Evolutionary conservation across 1,139 yeast genomes (phyloP), one percentile per base, ranked within the genome.

Genomic region (Debaryomycetaceae sp.): DNA sequence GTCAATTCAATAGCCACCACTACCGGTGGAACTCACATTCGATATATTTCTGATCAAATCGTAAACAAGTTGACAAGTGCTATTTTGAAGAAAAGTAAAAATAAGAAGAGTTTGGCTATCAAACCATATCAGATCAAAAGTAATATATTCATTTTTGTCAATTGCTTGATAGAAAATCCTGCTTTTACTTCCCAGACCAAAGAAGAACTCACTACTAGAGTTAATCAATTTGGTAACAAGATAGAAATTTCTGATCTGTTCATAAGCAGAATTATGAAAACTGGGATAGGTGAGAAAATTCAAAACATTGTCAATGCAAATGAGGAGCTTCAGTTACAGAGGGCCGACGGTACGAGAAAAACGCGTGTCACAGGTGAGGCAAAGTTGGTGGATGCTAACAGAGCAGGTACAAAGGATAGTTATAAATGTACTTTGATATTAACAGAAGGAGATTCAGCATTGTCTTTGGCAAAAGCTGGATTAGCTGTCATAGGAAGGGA

Each of bases 1-100:
- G 98, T 92, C 17, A 94, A 94, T 59, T 89, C 97, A 4, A 94
- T 94, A 57, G 98, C 98, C 0, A 94, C 99, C 0, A 92, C 98
- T 0, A 71, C 91, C 1, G 99, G 98, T 45, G 99, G 99, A 50
- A 87, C 98, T 0, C 99, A 94, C 61, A 95, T 91, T 31, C 88
- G 84, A 52, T 82, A 84, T 58, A 77, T 91, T 34, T 73, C 94
- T 4, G 97, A 92, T 60, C 89, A 91, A 64, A 78, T 94, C 41
- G 84, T 87, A 19, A 78, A 74, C 43, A 88, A 87, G 58, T 56
- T 72, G 40, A 59, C 68, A 30, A 84, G 88, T 30, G 67, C 82
- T 24, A 87, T 87, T 17, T 68, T 75, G 29, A 77, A 89, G 53
- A 87, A 82, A 56, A 89, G 86, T 65, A 85, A 81, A 58, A 80